phyloP scores from a whole-genome alignment of 176 grass and related monocot species.

The Guadua angustifolia region DNA sequence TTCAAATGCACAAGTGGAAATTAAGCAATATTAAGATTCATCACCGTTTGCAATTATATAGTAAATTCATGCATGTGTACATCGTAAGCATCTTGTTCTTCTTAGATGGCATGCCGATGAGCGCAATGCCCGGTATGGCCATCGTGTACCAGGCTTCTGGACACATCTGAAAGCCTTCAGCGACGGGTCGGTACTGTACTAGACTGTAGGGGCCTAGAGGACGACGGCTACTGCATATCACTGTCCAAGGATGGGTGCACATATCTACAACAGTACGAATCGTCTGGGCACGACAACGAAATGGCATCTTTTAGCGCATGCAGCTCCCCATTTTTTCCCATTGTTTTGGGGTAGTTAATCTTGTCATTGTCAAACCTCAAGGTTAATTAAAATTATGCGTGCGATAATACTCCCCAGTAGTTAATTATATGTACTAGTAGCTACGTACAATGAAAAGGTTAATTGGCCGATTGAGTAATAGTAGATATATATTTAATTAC shows the following conservation, averaged over 20 bases:
- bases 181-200: background rate
- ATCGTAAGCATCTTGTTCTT: no score
- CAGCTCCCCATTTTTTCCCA: background rate
- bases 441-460: no score
- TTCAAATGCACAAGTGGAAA: background rate
- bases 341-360: background rate
- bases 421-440: background rate
- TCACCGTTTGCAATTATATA: background rate
- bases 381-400: no score
- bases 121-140: background rate
- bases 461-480: background rate
- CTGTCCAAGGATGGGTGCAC: conserved; percentile 3
- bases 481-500: conserved; percentile 6
- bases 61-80: background rate
- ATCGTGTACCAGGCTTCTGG: conserved; percentile 39
- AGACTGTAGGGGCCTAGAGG: background rate
- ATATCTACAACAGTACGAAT: background rate
- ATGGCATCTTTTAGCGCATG: background rate
- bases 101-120: background rate
- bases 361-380: background rate
- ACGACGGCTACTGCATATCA: background rate
- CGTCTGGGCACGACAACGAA: background rate
- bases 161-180: background rate
- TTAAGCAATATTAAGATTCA: no score
- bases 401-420: background rate